Conservation (phyloP, 106 monocot species). For the Chionographis japonica region DNA sequence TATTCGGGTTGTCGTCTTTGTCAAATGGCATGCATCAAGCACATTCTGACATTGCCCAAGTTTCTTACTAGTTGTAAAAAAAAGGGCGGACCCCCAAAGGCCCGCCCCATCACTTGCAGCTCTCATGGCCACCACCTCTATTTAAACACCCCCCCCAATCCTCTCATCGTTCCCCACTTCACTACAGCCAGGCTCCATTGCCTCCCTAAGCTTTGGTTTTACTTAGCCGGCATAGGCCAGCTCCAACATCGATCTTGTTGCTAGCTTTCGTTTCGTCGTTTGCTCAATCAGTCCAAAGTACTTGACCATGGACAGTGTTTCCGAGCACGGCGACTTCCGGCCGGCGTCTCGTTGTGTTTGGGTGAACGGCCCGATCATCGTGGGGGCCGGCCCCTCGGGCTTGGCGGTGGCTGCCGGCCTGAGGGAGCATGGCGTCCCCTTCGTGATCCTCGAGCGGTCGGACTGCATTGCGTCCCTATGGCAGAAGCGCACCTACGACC, state of each 20-base stretch:
- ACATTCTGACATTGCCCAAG: no score
- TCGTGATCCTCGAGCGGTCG: conserved; percentile 26
- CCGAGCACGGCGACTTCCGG: background rate
- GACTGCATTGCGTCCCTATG: conserved; percentile 37
- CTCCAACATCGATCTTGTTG: no score
- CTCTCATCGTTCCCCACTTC: background rate
- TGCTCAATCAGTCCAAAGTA: background rate
- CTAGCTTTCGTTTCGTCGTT: no score
- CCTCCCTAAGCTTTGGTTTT: background rate
- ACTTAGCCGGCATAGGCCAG: no score
- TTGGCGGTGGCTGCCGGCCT: conserved; percentile 19
- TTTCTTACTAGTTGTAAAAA: no score
- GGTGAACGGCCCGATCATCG: conserved; percentile 35
- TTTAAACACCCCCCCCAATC: background rate
- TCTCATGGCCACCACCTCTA: background rate
- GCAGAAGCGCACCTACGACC: conserved; percentile 26
- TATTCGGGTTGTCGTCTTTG: no score
- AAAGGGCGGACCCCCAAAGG: no score
- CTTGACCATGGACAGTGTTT: background rate
- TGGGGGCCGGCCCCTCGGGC: conserved; percentile 27
- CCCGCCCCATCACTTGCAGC: no score
- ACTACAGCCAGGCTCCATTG: background rate
- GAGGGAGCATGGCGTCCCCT: conserved; percentile 17
- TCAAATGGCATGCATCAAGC: no score
- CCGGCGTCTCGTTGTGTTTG: conserved; percentile 5